Evolutionary conservation across 495 filamentous ascomycete genomes (phyloP).

Genomic region (Friedmanniomyces endolithicus): DNA sequence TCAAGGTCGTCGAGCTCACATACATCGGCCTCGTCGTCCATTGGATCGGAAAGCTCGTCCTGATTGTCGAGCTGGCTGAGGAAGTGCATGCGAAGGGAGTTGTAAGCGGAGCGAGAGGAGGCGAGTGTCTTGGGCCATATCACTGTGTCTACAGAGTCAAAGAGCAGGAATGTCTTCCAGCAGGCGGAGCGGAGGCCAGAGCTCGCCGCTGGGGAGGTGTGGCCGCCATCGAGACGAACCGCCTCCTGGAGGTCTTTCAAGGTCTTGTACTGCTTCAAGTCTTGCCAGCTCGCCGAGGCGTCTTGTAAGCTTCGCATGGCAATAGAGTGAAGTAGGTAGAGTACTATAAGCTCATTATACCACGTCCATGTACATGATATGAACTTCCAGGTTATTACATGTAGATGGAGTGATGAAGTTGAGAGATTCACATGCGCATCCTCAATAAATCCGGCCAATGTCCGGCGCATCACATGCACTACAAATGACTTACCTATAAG

Average conservation of each 20-base stretch:
- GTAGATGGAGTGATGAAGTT: too few relatives aligned
- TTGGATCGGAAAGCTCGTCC: conserved; percentile 69
- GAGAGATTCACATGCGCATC: too few relatives aligned
- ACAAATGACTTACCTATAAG: too few relatives aligned
- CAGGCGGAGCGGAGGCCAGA: conserved; percentile 74
- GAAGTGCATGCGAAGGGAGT: conserved; percentile 57
- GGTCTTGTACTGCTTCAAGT: conserved; percentile 23
- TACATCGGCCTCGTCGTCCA: conserved; percentile 79
- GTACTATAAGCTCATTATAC: too few relatives aligned
- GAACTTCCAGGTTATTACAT: too few relatives aligned
- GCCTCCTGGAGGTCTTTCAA: conserved; percentile 53
- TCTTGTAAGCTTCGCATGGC: conserved; percentile 12
- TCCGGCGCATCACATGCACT: background rate
- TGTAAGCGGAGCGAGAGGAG: conserved; percentile 62
- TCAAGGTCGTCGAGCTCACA: conserved; percentile 38
- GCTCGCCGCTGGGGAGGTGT: conserved; percentile 24
- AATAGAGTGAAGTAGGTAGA: background rate
- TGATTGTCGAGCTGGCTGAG: conserved; percentile 70
- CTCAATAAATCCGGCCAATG: background rate
- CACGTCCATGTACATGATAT: too few relatives aligned
- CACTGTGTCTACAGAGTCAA: conserved; percentile 50
- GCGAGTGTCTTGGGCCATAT: conserved; percentile 56
- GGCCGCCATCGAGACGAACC: conserved; percentile 43
- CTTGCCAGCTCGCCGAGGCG: conserved; percentile 22
- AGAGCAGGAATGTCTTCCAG: conserved; percentile 89